Evolutionary conservation across 2,329 filamentous ascomycete species (phyloP).

Genomic region (Atkinsonella hypoxylon): DNA sequence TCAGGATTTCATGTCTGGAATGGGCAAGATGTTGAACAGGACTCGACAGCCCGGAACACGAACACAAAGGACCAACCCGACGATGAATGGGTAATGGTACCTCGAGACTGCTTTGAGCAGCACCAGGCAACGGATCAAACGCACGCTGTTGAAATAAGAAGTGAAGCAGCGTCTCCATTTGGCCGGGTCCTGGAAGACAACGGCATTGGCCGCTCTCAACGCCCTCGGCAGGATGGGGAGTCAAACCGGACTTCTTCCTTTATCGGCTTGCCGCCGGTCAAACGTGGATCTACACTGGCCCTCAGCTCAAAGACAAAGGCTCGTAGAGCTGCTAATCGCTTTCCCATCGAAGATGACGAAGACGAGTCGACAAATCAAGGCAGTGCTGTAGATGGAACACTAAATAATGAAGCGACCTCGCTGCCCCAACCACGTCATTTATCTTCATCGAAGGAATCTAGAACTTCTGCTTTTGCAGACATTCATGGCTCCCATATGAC

Average conservation of each 20-base stretch:
- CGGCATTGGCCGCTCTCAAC: constrained; percentile 7
- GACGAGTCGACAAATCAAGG: not conserved
- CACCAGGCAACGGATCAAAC: not conserved
- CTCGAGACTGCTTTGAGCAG: constrained; percentile 11
- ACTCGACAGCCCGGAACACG: not conserved
- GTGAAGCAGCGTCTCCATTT: not conserved
- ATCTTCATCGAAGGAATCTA: not conserved
- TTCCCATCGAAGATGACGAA: constrained; percentile 24
- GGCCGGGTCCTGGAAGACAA: constrained; percentile 4
- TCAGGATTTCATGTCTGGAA: not conserved
- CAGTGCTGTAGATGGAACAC: not conserved
- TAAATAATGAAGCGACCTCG: not conserved
- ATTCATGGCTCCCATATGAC: not conserved
- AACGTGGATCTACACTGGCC: constrained; percentile 45
- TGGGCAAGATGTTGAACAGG: not conserved
- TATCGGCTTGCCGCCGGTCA: constrained; percentile 45
- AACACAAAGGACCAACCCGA: constrained; percentile 1
- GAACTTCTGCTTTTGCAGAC: not conserved
- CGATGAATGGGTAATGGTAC: constrained; percentile 22
- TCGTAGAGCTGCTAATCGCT: constrained; percentile 20
- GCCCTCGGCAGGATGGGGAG: constrained; percentile 11
- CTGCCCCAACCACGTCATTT: not conserved
- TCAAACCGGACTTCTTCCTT: constrained; percentile 38
- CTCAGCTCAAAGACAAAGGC: constrained; percentile 20
- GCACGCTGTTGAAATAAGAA: not conserved